Base-by-base conservation (phyloP, 2,329 filamentous ascomycete species). In the Pseudopithomyces chartarum region DNA sequence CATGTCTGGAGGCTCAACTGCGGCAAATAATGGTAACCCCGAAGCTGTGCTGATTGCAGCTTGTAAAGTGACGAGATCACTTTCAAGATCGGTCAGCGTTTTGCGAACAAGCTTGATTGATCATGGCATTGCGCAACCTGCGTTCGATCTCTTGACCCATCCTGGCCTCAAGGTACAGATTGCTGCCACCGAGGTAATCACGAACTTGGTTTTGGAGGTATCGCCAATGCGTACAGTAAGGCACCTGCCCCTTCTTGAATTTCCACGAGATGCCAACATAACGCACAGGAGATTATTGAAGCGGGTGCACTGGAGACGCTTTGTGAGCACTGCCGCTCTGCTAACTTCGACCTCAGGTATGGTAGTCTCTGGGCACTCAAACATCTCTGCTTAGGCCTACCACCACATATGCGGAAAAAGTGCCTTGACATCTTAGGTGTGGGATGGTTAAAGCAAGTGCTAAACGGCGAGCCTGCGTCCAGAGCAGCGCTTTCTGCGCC, bases 291-390 rank as follows among this genome's bases (percentile, higher is more conserved):
- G 42, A 86, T 97, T 33, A 83, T 90, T 6, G 86, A 90, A 47
- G 85, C 85, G 5, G 91, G 91, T 6, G 85, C 95, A 1, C 82
- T 97, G 63, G 87, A 86, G 59, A 85, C 90, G 0, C 80, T 98
- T 1, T 96, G 92, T 69, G 86, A 90, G 64, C 91, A 97, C 71
- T 92, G 93, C 1, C 90, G 90, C 73, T 95, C 91, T 0, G 83
- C 85, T 45, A 90, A 94, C 68, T 85, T 90, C n/a, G 86, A 88
- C 45, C 81, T 98, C 52, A 87, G 92, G 22, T 82, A 96, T 23
- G 92, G 95, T 66, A 92, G 93, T 20, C 78, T 99, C 1, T 99
- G 95, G 94, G 92, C 92, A 6, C 79, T 99, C 56, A 98, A 98
- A 72, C 92, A 98, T 76, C 84, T 97, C 48, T 89, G 96, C 2